phyloP scores from a whole-genome alignment of 345 rosid genomes.

The Populus euphratica region DNA sequence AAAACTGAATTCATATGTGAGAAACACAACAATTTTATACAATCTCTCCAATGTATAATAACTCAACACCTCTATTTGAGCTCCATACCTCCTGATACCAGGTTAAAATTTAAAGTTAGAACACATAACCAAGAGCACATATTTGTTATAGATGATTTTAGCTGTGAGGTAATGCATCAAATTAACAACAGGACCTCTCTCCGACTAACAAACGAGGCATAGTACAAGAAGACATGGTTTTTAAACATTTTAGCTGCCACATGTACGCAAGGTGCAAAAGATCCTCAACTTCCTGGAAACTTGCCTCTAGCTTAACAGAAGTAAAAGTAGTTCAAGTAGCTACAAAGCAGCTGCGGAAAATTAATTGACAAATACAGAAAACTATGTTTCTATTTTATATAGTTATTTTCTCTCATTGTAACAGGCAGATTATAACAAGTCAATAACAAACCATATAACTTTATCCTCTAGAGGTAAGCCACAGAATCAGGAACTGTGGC shows the following conservation, averaged over 20 bases:
- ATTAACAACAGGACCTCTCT: not conserved
- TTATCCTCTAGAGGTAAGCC: not conserved
- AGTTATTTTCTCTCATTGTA: not conserved
- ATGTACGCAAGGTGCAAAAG: not conserved
- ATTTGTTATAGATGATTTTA: not conserved
- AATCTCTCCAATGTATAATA: not conserved
- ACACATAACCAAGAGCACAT: not conserved
- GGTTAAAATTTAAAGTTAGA: not conserved
- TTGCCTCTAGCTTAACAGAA: not conserved
- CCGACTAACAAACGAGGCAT: not conserved
- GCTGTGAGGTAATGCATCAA: not conserved
- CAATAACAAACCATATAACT: not conserved
- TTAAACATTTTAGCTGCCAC: not conserved
- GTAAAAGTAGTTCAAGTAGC: not conserved
- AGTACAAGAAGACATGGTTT: not conserved
- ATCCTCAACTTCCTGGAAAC: not conserved
- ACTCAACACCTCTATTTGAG: not conserved
- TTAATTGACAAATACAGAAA: not conserved
- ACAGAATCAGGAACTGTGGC: not conserved
- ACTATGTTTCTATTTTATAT: not conserved
- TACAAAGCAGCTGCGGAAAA: not conserved
- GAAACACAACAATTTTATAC: not conserved
- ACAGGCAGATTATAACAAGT: not conserved
- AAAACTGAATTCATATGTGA: not conserved
- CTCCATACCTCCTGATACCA: not conserved